A percentile compares a stretch with the other conserved stretches of the same genome.
These are phyloP conservation scores for Barnettozyma californica DNA, from an alignment of 805 yeast genomes.

Conservation along the genomic window DNA sequence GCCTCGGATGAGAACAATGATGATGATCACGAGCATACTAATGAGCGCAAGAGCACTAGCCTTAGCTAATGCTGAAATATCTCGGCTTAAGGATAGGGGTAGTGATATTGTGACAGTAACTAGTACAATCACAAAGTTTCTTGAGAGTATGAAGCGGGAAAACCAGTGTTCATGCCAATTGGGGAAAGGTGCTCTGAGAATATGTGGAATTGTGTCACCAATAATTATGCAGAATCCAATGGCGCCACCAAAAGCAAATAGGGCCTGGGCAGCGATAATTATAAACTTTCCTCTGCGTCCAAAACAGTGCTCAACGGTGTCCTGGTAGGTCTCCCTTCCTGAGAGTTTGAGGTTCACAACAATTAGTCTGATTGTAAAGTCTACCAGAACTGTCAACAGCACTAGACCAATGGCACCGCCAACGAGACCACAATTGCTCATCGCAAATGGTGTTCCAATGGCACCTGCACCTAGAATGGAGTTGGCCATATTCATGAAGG, in stretches of 20 bases:
- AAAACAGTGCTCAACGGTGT: slow-evolving; percentile 72
- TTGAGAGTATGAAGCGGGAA: slow-evolving; percentile 50
- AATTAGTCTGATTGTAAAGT: slow-evolving; percentile 81
- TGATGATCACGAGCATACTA: slow-evolving; percentile 76
- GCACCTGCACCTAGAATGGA: slow-evolving; percentile 94
- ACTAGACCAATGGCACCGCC: slow-evolving; percentile 65
- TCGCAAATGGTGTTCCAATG: slow-evolving; percentile 89
- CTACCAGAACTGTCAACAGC: slow-evolving; percentile 63
- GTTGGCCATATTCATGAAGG: slow-evolving; percentile 96
- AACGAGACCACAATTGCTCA: slow-evolving; percentile 69
- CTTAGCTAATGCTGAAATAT: slow-evolving; percentile 79
- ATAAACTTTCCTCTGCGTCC: slow-evolving; percentile 66
- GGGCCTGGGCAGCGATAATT: slow-evolving; percentile 71
- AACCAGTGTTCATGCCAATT: slow-evolving; percentile 27
- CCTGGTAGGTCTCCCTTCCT: slow-evolving; percentile 77
- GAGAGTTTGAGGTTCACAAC: slow-evolving; percentile 77
- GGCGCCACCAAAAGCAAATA: slow-evolving; percentile 92
- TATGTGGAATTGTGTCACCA: slow-evolving; percentile 94
- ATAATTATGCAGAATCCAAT: slow-evolving; percentile 92
- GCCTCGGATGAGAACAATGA: slow-evolving; percentile 68
- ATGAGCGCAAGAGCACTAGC: slow-evolving; percentile 82
- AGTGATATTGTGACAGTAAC: slow-evolving; percentile 71
- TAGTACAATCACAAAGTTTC: slow-evolving; percentile 66
- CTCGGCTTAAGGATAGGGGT: slow-evolving; percentile 75
- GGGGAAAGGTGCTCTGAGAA: slow-evolving; percentile 61